Base-by-base conservation (phyloP, 306 rosid species). In the Trifolium fragiferum region DNA sequence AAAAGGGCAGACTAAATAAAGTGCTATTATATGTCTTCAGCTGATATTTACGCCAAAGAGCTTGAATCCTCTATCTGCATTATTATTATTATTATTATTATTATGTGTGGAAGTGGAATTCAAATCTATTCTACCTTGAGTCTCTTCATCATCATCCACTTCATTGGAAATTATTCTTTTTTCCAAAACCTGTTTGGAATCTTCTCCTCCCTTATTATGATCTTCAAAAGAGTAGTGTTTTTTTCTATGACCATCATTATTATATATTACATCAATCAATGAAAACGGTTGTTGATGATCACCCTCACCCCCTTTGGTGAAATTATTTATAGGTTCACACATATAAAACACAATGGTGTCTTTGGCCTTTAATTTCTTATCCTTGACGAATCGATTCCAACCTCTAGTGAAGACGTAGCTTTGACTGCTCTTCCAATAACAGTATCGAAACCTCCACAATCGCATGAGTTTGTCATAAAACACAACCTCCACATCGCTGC, bases 381-480 rank as follows among this genome's bases (percentile, higher is more conserved):
- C 85, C 85, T 83, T 88, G 43, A 88, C 96, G 59, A 86, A 88
- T 63, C 83, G 72, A 41, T 75, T 90, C 96, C 96, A 90, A 2
- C 96, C 96, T 75, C 84, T 76, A 0, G 91, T 88, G 75, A 90
- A 88, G 23, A 88, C 91, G 18, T 67, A 90, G 47, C 96, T 90
- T 32, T 87, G 93, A 71, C 93, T 90, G 78, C 96, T 88, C 72
- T 74, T 88, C 96, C 96, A 90, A 68, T 80, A 90, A 35, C 91
- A 88, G 55, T 85, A 90, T 12, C 91, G 75, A 66, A 90, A 88
- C 37, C 79, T 86, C 96, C 90, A 90, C 10, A 82, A 33, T 38
- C 86, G 70, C 91, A 83, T 82, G 11, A 76, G 41, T 50, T 33
- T 73, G 76, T 90, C 96, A n/a, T 80, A 81, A 32, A 90, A 86